phyloP scores from a whole-genome alignment of 2,329 filamentous ascomycete species.

The Pyrenochaeta sp. region DNA sequence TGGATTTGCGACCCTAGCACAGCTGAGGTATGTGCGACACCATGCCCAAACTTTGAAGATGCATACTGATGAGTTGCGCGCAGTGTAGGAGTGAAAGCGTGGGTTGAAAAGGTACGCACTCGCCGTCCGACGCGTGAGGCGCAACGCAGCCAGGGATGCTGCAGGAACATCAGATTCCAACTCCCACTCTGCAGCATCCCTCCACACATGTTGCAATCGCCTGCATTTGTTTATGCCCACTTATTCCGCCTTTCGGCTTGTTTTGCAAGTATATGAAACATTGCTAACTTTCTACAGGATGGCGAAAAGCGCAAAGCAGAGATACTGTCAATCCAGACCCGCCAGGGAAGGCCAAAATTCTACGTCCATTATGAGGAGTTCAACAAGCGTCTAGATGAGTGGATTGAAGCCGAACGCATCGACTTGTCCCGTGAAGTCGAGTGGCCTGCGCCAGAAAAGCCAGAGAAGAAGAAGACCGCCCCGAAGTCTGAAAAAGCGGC shows the following conservation, averaged over 20 bases:
- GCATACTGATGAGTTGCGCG: slow-evolving; percentile 37
- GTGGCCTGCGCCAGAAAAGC: slow-evolving; percentile 91
- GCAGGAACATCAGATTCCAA: slow-evolving; percentile 25
- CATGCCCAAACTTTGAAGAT: slow-evolving; percentile 32
- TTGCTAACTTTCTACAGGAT: slow-evolving; percentile 61
- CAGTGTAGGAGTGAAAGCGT: slow-evolving; percentile 71
- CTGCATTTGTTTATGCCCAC: no score
- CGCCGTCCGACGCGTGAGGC: slow-evolving; percentile 26
- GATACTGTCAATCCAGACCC: slow-evolving; percentile 91
- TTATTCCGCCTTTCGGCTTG: no score
- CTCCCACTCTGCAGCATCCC: no score
- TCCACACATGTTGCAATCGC: no score
- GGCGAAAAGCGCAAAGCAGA: slow-evolving; percentile 90
- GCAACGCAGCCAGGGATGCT: slow-evolving; percentile 5
- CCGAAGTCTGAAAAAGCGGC: no score
- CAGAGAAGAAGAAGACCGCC: slow-evolving; percentile 84
- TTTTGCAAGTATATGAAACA: not conserved
- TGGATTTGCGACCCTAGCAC: slow-evolving; percentile 83
- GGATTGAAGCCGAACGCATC: slow-evolving; percentile 83
- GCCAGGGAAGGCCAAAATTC: slow-evolving; percentile 86
- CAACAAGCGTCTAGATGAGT: slow-evolving; percentile 90
- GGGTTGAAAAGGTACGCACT: slow-evolving; percentile 74
- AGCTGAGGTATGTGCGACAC: slow-evolving; percentile 70
- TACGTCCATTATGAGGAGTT: slow-evolving; percentile 99
- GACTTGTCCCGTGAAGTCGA: slow-evolving; percentile 91